Base-by-base conservation (phyloP, 305 asterid species). In the Withania somnifera region DNA sequence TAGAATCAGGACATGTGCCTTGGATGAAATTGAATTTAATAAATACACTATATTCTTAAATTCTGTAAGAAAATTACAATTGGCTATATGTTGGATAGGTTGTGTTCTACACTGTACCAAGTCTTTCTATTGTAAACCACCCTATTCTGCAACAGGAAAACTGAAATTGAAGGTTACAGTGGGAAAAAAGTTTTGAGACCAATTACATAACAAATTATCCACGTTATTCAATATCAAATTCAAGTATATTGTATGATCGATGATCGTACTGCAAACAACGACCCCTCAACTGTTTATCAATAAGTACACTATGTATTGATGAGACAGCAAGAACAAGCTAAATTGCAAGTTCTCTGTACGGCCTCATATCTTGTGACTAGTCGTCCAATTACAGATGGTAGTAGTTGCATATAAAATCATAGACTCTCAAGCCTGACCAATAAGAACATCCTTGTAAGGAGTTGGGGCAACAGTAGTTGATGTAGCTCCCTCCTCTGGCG, bases 391-490 rank as follows among this genome's bases (percentile, higher is more conserved):
- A 40, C 15, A 7, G 40, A 60, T 5, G n/a, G 36, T 17, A 26
- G 67, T 58, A 5, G 32, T n/a, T 24, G 36, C 36, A 58, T 11
- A 71, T 28, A 73, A 14, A 73, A 11, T 17, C 6, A 47, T 73
- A 0, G 5, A 75, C 45, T 75, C 61, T 93, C 88, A 92, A 26
- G 87, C 79, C 81, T 83, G 87, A 82, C 93, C 91, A 6, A 90
- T 69, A 66, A 94, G 97, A 61, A 88, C 93, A 82, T 94, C 96
- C 87, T 87, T 92, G 87, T 92, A 94, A 53, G 96, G 95, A 20
- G 96, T 92, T 36, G 93, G 78, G 69, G 82, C 84, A 19, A 82
- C 7, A 10, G 47, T 54, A 17, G 79, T 17, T 11, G 63, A 79
- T 3, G 86, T 42, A 75, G 81, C 76, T 75, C 85, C 79, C 82